phyloP scores from a whole-genome alignment of 148 eudicot species.

The Gaultheria prostrata region DNA sequence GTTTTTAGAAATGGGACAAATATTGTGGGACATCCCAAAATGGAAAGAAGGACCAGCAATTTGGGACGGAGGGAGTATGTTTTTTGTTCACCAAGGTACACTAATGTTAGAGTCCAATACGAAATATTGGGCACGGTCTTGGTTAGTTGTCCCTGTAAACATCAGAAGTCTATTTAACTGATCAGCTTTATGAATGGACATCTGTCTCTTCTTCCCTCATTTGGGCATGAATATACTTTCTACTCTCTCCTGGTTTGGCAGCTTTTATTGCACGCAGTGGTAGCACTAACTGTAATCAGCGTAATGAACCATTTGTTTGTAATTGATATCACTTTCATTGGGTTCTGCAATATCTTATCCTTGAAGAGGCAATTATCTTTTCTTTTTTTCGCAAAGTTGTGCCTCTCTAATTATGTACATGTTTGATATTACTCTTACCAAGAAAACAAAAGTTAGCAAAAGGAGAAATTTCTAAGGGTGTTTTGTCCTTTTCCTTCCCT shows the following conservation, averaged over 20 bases:
- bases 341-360: background rate
- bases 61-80: too few species aligned
- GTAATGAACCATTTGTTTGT: background rate
- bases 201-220: background rate
- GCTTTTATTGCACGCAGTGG: background rate
- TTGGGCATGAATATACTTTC: background rate
- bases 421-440: background rate
- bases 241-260: background rate
- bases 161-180: background rate
- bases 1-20: too few species aligned
- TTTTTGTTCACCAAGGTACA: background rate
- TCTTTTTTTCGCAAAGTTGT: background rate
- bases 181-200: background rate
- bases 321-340: background rate
- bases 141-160: background rate
- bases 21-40: too few species aligned
- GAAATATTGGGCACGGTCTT: background rate
- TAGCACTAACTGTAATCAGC: background rate
- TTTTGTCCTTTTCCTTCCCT: conserved; percentile 3
- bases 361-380: background rate
- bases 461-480: background rate
- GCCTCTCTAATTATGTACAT: background rate
- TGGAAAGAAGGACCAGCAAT: too few species aligned
- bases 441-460: background rate
- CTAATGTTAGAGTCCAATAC: background rate